A percentile compares a stretch with the other conserved stretches of the same genome.
phyloP scores from a whole-genome alignment of 192 early-diverging fungal species.

The Backusella westeae region DNA sequence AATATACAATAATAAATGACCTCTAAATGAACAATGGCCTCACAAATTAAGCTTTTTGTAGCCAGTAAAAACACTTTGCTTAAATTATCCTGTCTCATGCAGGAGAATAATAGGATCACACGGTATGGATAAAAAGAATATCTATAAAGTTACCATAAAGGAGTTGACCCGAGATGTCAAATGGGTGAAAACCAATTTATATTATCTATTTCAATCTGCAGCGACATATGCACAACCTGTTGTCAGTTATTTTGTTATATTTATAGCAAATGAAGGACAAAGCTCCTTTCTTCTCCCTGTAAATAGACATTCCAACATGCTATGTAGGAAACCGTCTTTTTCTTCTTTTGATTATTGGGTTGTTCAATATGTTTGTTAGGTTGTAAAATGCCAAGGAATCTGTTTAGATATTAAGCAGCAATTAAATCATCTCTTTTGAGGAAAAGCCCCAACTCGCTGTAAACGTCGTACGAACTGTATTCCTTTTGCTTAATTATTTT shows the following conservation, averaged over 20 bases:
- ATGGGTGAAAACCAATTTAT: not conserved
- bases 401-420: not conserved
- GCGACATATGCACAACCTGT: not conserved
- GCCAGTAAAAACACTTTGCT: not conserved
- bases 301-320: not conserved
- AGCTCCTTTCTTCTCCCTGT: not conserved
- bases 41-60: not conserved
- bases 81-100: not conserved
- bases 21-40: not conserved
- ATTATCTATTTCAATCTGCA: not conserved
- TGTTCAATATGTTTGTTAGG: not conserved
- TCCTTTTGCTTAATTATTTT: not conserved
- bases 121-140: not conserved
- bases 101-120: not conserved
- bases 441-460: not conserved
- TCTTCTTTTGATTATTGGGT: not conserved
- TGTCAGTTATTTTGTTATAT: not conserved
- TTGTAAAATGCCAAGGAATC: not conserved
- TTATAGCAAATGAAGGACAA: not conserved
- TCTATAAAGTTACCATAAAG: not conserved
- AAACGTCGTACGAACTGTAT: not conserved
- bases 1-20: not conserved
- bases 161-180: not conserved
- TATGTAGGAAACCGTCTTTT: too few species aligned
- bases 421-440: not conserved